phyloP scores from a whole-genome alignment of 345 rosid species.

The Physaria fendleri region DNA sequence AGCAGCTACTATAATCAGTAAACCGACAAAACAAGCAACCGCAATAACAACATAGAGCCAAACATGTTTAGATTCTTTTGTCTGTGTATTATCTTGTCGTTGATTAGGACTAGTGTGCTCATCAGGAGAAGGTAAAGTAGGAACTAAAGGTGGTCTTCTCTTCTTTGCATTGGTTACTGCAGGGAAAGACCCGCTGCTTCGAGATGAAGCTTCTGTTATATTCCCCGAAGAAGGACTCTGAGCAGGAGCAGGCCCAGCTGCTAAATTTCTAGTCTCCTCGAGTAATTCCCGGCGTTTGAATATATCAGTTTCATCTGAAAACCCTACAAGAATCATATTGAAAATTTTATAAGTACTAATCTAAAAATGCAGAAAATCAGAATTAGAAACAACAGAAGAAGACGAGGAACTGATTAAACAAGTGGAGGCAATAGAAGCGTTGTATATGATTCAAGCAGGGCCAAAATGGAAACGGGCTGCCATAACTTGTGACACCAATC shows the following conservation, averaged over 20 bases:
- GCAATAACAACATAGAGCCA: conserved; percentile 45
- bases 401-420: too few species aligned
- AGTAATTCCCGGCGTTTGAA: conserved; percentile 53
- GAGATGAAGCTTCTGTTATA: conserved; percentile 40
- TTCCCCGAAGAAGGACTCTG: conserved; percentile 34
- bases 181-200: conserved; percentile 81
- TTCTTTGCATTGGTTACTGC: conserved; percentile 53
- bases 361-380: too few species aligned
- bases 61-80: conserved; percentile 27
- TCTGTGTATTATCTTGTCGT: conserved; percentile 9
- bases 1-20: conserved; percentile 31
- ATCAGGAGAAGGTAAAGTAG: conserved; percentile 25
- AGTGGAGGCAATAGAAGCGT: too few species aligned
- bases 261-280: conserved; percentile 53
- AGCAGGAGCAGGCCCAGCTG: conserved; percentile 41
- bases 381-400: too few species aligned
- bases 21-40: conserved; percentile 32
- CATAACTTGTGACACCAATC: too few species aligned
- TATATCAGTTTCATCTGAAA: conserved; percentile 26
- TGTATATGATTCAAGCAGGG: too few species aligned
- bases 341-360: too few species aligned
- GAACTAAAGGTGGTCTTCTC: conserved; percentile 19
- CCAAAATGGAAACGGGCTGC: too few species aligned
- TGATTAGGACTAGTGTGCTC: not conserved
- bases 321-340: conserved; percentile 2